These are phyloP conservation scores for Entomortierella parvispora DNA, from an alignment of 192 early-diverging fungal species.

Conservation along the genomic window DNA sequence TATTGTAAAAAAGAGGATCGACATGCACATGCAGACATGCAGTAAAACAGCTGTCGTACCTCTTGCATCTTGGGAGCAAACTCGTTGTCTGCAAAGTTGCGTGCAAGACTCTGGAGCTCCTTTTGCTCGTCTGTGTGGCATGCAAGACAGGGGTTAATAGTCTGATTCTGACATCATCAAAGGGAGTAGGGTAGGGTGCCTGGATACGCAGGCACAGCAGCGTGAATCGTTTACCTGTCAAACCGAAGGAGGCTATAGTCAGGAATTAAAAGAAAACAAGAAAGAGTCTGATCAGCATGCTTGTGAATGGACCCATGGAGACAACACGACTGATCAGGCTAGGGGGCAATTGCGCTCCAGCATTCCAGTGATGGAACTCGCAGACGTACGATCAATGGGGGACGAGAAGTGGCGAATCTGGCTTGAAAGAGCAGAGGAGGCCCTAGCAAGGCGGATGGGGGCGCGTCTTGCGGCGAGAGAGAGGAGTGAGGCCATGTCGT, in stretches of 20 bases:
- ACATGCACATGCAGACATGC: not conserved
- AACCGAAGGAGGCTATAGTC: conserved; percentile 32
- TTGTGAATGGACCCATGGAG: no score
- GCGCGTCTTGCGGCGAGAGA: conserved; percentile 23
- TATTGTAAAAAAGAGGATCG: no score
- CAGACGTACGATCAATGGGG: conserved; percentile 36
- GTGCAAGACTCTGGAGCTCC: conserved; percentile 59
- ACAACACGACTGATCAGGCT: no score
- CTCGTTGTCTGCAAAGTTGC: conserved; percentile 63
- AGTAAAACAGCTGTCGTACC: not conserved
- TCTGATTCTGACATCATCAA: not conserved
- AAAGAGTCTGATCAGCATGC: no score
- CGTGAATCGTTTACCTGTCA: conserved; percentile 23
- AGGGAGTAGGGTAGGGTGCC: not conserved
- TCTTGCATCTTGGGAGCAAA: conserved; percentile 66
- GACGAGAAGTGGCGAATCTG: conserved; percentile 36
- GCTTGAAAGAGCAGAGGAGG: conserved; percentile 8
- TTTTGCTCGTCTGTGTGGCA: conserved; percentile 54
- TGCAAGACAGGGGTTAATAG: not conserved
- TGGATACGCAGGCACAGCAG: not conserved
- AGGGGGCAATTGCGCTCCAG: no score
- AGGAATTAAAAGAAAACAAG: no score
- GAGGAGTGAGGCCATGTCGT: conserved; percentile 33
- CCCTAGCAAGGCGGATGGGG: conserved; percentile 13
- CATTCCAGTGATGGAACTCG: no score